phyloP scores from a whole-genome alignment of 805 yeast genomes.

The Isabelozyma rhagii region DNA sequence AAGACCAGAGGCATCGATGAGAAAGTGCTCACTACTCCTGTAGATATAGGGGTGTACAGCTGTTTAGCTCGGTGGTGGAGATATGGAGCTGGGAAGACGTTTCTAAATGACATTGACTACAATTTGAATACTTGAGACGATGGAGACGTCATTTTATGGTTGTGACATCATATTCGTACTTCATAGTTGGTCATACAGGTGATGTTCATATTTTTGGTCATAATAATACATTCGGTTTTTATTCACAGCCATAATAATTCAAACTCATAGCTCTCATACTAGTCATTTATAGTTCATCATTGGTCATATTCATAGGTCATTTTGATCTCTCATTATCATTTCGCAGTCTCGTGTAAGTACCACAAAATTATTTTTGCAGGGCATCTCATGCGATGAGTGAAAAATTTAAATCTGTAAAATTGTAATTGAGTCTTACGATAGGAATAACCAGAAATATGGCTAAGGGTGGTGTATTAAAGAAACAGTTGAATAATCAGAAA shows the following conservation, averaged over 20 bases:
- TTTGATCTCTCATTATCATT: neutral
- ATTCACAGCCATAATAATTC: too few species aligned
- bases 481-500: slow-evolving; percentile 29
- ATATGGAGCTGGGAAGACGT: slow-evolving; percentile 57
- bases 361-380: neutral
- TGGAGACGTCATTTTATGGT: too few species aligned
- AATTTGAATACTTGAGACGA: slow-evolving; percentile 3
- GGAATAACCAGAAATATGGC: slow-evolving; percentile 17
- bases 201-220: too few species aligned
- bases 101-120: slow-evolving; percentile 43
- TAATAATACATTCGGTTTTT: too few species aligned
- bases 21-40: slow-evolving; percentile 19
- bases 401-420: neutral
- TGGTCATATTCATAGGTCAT: neutral
- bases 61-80: slow-evolving; percentile 80
- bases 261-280: neutral
- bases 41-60: slow-evolving; percentile 51
- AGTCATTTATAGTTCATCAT: neutral
- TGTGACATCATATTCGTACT: too few species aligned
- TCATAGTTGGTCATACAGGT: too few species aligned
- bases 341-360: neutral
- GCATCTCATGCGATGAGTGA: neutral
- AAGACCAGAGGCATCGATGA: slow-evolving; percentile 14
- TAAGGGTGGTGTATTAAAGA: slow-evolving; percentile 25
- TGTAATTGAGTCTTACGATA: neutral